Percentiles rank a stretch among this genome's conserved stretches.
Evolutionary conservation across 2,329 filamentous ascomycete species (phyloP).

Genomic region (Aureobasidium sp.): DNA sequence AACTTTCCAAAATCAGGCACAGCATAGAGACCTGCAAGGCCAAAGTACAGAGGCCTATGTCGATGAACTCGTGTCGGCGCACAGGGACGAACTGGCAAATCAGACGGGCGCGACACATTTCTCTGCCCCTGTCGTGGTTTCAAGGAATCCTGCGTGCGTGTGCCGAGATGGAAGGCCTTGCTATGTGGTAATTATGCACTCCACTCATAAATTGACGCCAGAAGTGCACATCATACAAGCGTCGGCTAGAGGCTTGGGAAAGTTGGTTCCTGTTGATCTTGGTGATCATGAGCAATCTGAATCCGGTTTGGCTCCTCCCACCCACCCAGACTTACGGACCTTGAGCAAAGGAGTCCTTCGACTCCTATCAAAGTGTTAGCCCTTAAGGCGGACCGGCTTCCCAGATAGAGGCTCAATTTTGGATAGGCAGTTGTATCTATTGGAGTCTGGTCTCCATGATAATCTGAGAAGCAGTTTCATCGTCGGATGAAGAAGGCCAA

Average conservation of each 20-base stretch:
- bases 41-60: background rate
- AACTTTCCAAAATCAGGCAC: background rate
- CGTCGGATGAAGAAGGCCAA: background rate
- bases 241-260: slow-evolving; percentile 2
- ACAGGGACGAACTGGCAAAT: background rate
- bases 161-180: slow-evolving; percentile 3
- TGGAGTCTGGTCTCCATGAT: slow-evolving; percentile 14
- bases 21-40: background rate
- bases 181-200: slow-evolving; percentile 5
- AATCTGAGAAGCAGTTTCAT: slow-evolving; percentile 9
- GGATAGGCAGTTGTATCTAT: slow-evolving; percentile 12
- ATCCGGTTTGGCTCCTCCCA: slow-evolving; percentile 8
- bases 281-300: slow-evolving; percentile 6
- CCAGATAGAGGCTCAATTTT: background rate
- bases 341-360: background rate
- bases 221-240: slow-evolving; percentile 5
- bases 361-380: background rate
- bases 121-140: slow-evolving; percentile 11
- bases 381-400: background rate
- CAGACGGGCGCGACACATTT: slow-evolving; percentile 5
- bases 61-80: background rate
- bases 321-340: background rate
- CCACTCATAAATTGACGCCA: slow-evolving; percentile 4
- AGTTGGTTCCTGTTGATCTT: slow-evolving; percentile 13
- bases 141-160: background rate